Percentiles rank a stretch among this genome's conserved stretches.
These are phyloP conservation scores for Acer yangbiense DNA, from an alignment of 345 rosid genomes.

Conservation along the genomic window DNA sequence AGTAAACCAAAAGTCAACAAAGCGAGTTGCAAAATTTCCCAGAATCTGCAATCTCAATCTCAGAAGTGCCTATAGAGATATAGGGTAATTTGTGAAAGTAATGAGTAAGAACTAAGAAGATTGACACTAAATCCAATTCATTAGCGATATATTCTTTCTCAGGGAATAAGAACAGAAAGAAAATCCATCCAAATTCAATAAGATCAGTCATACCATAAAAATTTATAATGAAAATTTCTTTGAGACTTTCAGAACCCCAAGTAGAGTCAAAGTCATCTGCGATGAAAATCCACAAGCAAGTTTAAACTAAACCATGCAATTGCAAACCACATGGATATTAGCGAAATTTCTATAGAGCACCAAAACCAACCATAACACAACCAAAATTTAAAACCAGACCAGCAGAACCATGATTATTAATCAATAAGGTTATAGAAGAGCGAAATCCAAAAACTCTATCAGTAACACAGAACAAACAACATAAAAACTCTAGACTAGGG, in stretches of 20 bases:
- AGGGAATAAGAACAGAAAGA: background rate
- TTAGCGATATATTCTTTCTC: background rate
- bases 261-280: too few relatives aligned
- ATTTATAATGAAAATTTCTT: background rate
- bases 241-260: background rate
- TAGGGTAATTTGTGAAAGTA: background rate
- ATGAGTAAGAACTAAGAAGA: background rate
- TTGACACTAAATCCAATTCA: background rate
- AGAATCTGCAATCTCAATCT: background rate
- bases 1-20: background rate
- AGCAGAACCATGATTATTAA: background rate
- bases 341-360: background rate
- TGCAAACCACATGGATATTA: background rate
- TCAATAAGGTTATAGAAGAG: background rate
- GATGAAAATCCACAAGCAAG: too few relatives aligned
- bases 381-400: background rate
- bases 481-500: background rate
- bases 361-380: background rate
- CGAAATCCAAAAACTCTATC: background rate
- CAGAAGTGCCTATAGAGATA: background rate
- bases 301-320: too few relatives aligned
- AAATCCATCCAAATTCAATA: background rate
- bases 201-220: background rate
- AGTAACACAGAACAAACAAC: background rate
- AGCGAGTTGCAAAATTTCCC: background rate